phyloP scores from a whole-genome alignment of 768 basidiomycete genomes.

The Jaapia argillacea region DNA sequence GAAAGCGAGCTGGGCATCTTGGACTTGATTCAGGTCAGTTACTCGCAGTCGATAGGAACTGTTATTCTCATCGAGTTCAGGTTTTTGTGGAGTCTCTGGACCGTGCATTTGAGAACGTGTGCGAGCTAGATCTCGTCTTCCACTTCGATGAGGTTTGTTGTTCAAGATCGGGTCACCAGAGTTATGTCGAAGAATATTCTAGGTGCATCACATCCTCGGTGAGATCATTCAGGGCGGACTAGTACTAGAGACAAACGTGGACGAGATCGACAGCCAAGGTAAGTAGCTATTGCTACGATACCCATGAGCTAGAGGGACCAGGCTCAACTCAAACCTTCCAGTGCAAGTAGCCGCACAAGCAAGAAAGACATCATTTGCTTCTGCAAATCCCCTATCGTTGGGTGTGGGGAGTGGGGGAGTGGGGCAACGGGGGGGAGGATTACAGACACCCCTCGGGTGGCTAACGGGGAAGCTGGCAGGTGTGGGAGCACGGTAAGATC shows the following conservation, averaged over 20 bases:
- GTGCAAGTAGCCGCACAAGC: constrained; percentile 63
- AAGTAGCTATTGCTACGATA: constrained; percentile 13
- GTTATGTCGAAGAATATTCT: neutral
- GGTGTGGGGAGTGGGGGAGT: constrained; percentile 42
- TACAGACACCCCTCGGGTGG: constrained; percentile 75
- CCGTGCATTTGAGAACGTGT: constrained; percentile 94
- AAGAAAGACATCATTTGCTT: constrained; percentile 67
- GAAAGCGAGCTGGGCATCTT: constrained; percentile 96
- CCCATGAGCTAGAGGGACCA: neutral
- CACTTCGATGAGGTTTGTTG: constrained; percentile 88
- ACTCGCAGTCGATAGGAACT: neutral
- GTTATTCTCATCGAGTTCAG: constrained; percentile 27
- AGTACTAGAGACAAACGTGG: constrained; percentile 90
- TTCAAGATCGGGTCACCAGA: too few relatives aligned
- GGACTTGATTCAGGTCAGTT: constrained; percentile 86
- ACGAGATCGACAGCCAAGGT: constrained; percentile 72
- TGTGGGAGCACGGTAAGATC: constrained; percentile 35
- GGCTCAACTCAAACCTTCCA: constrained; percentile 17
- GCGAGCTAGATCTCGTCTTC: constrained; percentile 96
- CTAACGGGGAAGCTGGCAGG: constrained; percentile 66
- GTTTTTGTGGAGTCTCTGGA: constrained; percentile 97
- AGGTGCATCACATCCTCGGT: constrained; percentile 93
- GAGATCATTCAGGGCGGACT: constrained; percentile 96
- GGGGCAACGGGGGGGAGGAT: constrained; percentile 43
- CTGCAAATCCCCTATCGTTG: constrained; percentile 76